phyloP scores from a whole-genome alignment of 176 grass and related monocot genomes.

The Chrysopogon serrulatus region DNA sequence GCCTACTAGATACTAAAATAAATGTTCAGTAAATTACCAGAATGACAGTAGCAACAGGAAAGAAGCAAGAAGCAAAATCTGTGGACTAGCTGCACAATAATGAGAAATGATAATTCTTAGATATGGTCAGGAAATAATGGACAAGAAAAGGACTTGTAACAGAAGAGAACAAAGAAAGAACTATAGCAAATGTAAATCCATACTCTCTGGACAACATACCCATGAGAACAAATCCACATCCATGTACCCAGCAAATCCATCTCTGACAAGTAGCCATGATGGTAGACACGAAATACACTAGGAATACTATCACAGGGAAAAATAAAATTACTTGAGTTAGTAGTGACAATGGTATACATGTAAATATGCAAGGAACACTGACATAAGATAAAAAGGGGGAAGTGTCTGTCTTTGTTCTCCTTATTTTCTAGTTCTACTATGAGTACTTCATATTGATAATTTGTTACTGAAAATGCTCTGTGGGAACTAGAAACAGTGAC shows the following conservation, averaged over 20 bases:
- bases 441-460: background rate
- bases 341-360: conserved; percentile 31
- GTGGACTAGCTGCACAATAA: conserved; percentile 74
- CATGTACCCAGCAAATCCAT: conserved; percentile 89
- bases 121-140: conserved; percentile 18
- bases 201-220: conserved; percentile 52
- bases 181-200: conserved; percentile 35
- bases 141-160: background rate
- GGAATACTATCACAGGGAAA: conserved; percentile 53
- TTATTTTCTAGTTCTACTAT: conserved; percentile 7
- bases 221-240: conserved; percentile 96
- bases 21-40: conserved; percentile 50
- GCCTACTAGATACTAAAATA: conserved; percentile 1
- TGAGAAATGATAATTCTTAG: conserved; percentile 31
- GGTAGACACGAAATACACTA: conserved; percentile 63
- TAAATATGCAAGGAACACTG: conserved; percentile 55
- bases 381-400: background rate
- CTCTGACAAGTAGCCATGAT: conserved; percentile 79
- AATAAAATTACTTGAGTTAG: conserved; percentile 20
- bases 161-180: conserved; percentile 24
- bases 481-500: background rate
- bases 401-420: background rate
- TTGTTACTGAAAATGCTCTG: background rate
- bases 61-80: conserved; percentile 87
- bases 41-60: conserved; percentile 87